phyloP scores from a whole-genome alignment of 306 rosid species.

The Lathyrus sativus region DNA sequence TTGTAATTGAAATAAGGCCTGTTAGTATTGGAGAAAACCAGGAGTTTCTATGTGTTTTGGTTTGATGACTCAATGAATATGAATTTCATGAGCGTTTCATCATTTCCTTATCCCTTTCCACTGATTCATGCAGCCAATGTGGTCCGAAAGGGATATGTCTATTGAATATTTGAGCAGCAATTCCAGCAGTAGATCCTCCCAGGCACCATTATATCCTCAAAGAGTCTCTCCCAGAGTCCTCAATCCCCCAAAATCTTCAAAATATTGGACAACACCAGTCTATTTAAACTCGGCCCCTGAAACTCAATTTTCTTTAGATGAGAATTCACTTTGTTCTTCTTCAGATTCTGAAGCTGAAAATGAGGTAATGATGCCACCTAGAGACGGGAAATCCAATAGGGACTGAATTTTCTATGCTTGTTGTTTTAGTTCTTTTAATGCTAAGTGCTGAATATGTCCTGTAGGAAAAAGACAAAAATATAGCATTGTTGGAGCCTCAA shows the following conservation, averaged over 20 bases:
- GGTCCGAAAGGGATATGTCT: slow-evolving; percentile 70
- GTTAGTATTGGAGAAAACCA: neutral
- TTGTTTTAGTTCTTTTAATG: slow-evolving; percentile 38
- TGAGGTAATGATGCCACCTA: slow-evolving; percentile 67
- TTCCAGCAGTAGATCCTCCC: slow-evolving; percentile 39
- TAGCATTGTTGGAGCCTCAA: slow-evolving; percentile 52
- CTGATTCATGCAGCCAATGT: slow-evolving; percentile 70
- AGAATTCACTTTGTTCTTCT: slow-evolving; percentile 45
- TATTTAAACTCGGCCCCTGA: slow-evolving; percentile 47
- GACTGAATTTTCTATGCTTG: slow-evolving; percentile 54
- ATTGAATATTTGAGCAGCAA: slow-evolving; percentile 47
- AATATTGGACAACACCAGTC: slow-evolving; percentile 39
- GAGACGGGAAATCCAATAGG: slow-evolving; percentile 24
- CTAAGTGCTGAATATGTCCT: slow-evolving; percentile 41
- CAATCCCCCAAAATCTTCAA: slow-evolving; percentile 44
- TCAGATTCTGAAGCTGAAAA: slow-evolving; percentile 64
- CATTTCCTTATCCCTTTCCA: neutral
- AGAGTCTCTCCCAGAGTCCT: slow-evolving; percentile 52
- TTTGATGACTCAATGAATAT: slow-evolving; percentile 21
- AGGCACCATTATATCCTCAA: slow-evolving; percentile 52
- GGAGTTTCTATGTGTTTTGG: slow-evolving; percentile 15
- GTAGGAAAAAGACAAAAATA: slow-evolving; percentile 59
- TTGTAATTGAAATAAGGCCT: neutral
- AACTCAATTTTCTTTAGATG: slow-evolving; percentile 47
- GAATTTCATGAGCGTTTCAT: slow-evolving; percentile 13